These are phyloP conservation scores for Penicillium sp. DNA, from an alignment of 2,329 filamentous ascomycete genomes.

Conservation along the genomic window DNA sequence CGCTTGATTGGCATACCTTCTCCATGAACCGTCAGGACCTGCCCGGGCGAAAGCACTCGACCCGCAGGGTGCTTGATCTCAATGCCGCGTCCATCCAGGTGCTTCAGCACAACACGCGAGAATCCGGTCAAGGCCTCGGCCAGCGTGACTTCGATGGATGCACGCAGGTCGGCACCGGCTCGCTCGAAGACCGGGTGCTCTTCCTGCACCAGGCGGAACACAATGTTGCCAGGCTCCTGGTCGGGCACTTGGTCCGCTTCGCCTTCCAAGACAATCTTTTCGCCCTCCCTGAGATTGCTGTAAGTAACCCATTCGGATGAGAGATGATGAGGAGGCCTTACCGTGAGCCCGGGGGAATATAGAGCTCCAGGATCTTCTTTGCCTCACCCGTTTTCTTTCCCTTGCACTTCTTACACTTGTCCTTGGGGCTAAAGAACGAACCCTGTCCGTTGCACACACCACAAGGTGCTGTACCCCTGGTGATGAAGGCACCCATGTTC, in stretches of 20 bases:
- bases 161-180: slow-evolving; percentile 77
- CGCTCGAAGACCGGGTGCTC: slow-evolving; percentile 79
- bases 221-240: slow-evolving; percentile 85
- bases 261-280: slow-evolving; percentile 84
- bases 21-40: slow-evolving; percentile 78
- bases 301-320: neutral
- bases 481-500: slow-evolving; percentile 81
- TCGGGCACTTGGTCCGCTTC: slow-evolving; percentile 92
- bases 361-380: slow-evolving; percentile 93
- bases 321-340: slow-evolving; percentile 31
- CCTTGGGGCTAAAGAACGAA: slow-evolving; percentile 87
- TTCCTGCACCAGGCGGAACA: slow-evolving; percentile 82
- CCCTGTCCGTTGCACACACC: slow-evolving; percentile 82
- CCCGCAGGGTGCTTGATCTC: slow-evolving; percentile 74
- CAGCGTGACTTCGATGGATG: slow-evolving; percentile 75
- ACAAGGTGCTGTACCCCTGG: slow-evolving; percentile 75
- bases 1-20: slow-evolving; percentile 96
- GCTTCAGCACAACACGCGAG: slow-evolving; percentile 82
- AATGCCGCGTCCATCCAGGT: slow-evolving; percentile 91
- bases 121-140: slow-evolving; percentile 85
- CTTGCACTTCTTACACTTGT: slow-evolving; percentile 98
- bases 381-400: slow-evolving; percentile 81
- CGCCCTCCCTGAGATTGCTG: slow-evolving; percentile 59
- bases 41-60: slow-evolving; percentile 75
- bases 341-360: slow-evolving; percentile 82